phyloP scores from a whole-genome alignment of 305 asterid species.

The Rubia balearica region DNA sequence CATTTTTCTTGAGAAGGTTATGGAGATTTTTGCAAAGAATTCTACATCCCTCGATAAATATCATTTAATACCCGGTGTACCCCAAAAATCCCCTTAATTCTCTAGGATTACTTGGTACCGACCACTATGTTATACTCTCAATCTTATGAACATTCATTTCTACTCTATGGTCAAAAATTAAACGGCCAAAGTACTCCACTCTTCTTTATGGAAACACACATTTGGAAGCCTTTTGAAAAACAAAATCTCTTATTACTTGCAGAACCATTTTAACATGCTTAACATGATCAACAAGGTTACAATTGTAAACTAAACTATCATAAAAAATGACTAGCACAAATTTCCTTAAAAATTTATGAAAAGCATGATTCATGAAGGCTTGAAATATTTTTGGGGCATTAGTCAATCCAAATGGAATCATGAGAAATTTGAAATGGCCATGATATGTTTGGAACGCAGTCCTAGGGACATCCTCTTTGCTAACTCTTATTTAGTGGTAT shows the following conservation, averaged over 20 bases:
- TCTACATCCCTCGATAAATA: neutral
- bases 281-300: fast-evolving
- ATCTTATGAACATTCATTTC: neutral
- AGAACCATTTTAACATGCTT: neutral
- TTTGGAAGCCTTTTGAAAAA: neutral
- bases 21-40: neutral
- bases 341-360: neutral
- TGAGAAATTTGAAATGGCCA: neutral
- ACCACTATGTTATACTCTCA: neutral
- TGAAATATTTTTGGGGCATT: neutral
- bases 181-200: neutral
- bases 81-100: neutral
- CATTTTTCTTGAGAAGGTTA: neutral
- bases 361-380: neutral
- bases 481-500: neutral
- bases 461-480: neutral
- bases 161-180: neutral
- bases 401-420: neutral
- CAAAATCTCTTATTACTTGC: fast-evolving
- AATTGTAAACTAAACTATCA: neutral
- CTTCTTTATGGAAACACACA: neutral
- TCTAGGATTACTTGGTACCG: neutral
- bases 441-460: neutral
- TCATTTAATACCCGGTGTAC: neutral
- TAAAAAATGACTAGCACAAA: neutral